Evolutionary conservation across 2,329 filamentous ascomycete genomes (phyloP), one percentile per base, ranked within the genome.

Genomic region (Talaromyces sp.): DNA sequence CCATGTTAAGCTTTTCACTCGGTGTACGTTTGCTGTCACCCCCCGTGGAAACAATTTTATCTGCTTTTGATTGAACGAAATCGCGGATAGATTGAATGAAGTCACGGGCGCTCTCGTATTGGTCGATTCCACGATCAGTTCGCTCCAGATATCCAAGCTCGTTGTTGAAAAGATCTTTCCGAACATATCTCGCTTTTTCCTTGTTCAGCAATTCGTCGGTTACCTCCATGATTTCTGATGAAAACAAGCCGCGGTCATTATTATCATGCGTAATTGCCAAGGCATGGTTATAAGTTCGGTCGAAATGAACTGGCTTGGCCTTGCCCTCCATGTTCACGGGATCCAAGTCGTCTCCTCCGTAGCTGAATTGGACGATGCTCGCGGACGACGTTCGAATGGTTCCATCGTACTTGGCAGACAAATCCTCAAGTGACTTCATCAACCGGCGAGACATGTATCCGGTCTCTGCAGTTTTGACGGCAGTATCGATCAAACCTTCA

Each of bases 401-500:
- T 68, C 95, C 86, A 69, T 99, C 94, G 69, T 99, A 99, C 68
- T 92, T 87, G 0, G 90, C 91, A 0, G 92, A 96, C 3, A 97
- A 79, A 80, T 99, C 94, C 72, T 99, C 94, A 54, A 99, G 78
- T 3, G 91, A 96, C 77, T 99, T 99, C 93, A 99, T 99, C 72
- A 99, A 75, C 67, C 94, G 88, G 77, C 94, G 88, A 64, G 93
- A 97, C 94, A 99, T 99, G 78, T 99, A 99, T 65, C 94, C 94
- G 11, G 94, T 99, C 75, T 99, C 94, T 57, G 94, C 94, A 57
- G 94, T 99, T 80, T 99, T 99, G 78, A 97, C 94, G 63, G 94
- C 94, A 2, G 94, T 99, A 84, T 99, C 94, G 70, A 99, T 92
- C 66, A 99, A 80, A 85, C 94, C 94, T 85, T 97, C 94, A 86